These are phyloP conservation scores for Aspergillus sp. DNA, from an alignment of 2,329 filamentous ascomycete genomes.

Conservation along the genomic window DNA sequence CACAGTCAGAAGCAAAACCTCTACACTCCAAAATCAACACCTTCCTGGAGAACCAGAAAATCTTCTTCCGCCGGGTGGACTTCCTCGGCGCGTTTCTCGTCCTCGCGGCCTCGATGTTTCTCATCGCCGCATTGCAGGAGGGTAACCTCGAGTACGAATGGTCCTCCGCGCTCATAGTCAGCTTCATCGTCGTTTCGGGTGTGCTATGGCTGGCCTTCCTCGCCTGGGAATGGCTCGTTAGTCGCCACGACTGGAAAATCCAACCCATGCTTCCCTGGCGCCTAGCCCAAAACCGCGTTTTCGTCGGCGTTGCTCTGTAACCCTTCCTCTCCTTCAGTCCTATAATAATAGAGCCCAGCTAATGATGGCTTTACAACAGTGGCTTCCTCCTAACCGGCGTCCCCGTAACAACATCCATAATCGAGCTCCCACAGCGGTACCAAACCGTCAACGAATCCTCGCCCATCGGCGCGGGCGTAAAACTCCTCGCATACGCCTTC, in stretches of 20 bases:
- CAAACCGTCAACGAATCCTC: constrained; percentile 23
- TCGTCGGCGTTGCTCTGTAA: constrained; percentile 8
- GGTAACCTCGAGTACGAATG: constrained; percentile 55
- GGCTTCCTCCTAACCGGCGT: constrained; percentile 18
- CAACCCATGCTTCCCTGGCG: constrained; percentile 20
- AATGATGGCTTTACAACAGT: background rate
- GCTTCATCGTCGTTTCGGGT: constrained; percentile 40
- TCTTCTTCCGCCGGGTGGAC: constrained; percentile 39
- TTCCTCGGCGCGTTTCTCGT: constrained; percentile 54
- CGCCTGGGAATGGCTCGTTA: constrained; percentile 12
- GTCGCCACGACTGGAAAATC: background rate
- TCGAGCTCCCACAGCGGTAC: constrained; percentile 24
- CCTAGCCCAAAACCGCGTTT: constrained; percentile 7
- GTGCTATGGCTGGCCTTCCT: background rate
- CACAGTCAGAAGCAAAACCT: background rate
- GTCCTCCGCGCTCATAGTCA: constrained; percentile 53
- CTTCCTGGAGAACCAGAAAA: background rate
- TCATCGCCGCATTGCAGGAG: constrained; percentile 50
- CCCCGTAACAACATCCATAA: constrained; percentile 17
- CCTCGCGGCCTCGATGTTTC: constrained; percentile 54
- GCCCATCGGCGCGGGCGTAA: constrained; percentile 19
- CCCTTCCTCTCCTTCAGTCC: background rate
- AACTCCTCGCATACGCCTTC: constrained; percentile 20
- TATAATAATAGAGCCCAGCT: constrained; percentile 2
- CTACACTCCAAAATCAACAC: background rate